These are phyloP conservation scores for Paulownia fortunei DNA, from an alignment of 257 asterid genomes.

Conservation along the genomic window DNA sequence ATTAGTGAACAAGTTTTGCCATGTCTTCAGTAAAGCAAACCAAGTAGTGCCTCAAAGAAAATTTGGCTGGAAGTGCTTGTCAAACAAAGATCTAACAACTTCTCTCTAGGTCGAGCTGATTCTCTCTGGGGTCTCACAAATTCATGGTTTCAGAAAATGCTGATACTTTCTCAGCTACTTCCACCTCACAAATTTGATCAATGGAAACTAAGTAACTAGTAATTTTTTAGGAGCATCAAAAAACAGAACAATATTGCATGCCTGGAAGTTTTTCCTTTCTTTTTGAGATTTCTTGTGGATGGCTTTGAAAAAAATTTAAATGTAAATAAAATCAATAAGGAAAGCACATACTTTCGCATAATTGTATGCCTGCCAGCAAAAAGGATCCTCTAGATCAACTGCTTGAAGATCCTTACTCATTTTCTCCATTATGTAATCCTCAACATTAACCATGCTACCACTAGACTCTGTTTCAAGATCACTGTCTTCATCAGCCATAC, in stretches of 20 bases:
- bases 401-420: conserved; percentile 90
- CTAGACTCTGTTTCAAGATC: conserved; percentile 76
- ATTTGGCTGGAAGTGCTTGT: not conserved
- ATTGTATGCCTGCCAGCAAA: conserved; percentile 93
- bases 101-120: conserved; percentile 10
- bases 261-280: not conserved
- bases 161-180: not conserved
- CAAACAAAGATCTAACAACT: conserved; percentile 13
- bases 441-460: conserved; percentile 70
- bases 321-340: conserved; percentile 20
- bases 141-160: conserved; percentile 26
- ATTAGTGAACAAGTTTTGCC: not conserved
- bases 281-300: conserved; percentile 1
- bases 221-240: not conserved
- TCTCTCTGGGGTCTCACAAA: conserved; percentile 14
- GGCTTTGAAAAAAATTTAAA: conserved; percentile 17
- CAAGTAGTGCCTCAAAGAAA: not conserved
- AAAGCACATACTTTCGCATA: conserved; percentile 77
- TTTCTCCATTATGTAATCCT: conserved; percentile 82
- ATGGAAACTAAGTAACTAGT: not conserved
- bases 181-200: not conserved
- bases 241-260: not conserved
- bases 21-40: conserved; percentile 19
- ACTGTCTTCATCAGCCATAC: conserved; percentile 75
- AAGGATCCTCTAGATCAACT: conserved; percentile 93